These are phyloP conservation scores for Haplographium delicatum DNA, from an alignment of 495 filamentous ascomycete species.

Conservation along the genomic window DNA sequence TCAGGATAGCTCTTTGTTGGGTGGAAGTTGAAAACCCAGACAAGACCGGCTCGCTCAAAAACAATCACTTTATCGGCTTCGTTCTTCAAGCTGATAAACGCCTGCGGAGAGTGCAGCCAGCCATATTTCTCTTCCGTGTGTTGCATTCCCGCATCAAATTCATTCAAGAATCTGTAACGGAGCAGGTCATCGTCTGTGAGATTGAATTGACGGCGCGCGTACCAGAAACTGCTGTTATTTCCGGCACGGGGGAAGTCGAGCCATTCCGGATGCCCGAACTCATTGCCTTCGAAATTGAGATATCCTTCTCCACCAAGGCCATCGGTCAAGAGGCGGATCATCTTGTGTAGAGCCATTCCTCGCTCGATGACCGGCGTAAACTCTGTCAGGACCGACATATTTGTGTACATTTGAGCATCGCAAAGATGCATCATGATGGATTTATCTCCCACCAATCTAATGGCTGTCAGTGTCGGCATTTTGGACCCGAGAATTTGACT, in stretches of 20 bases:
- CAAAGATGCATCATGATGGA: slow-evolving; percentile 96
- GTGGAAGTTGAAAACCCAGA: slow-evolving; percentile 98
- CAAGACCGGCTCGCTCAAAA: slow-evolving; percentile 84
- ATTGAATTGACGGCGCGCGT: slow-evolving; percentile 92
- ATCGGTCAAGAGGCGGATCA: slow-evolving; percentile 93
- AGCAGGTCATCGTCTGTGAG: slow-evolving; percentile 80
- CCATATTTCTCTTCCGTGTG: slow-evolving; percentile 79
- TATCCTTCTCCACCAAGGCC: slow-evolving; percentile 94
- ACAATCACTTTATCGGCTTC: slow-evolving; percentile 92
- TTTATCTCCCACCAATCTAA: slow-evolving; percentile 92
- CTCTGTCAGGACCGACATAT: slow-evolving; percentile 84
- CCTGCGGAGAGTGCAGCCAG: slow-evolving; percentile 84
- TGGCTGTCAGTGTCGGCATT: slow-evolving; percentile 6
- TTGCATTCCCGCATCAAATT: slow-evolving; percentile 94
- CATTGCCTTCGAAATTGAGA: slow-evolving; percentile 97
- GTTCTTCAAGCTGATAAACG: slow-evolving; percentile 90
- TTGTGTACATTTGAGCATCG: slow-evolving; percentile 93
- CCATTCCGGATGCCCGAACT: slow-evolving; percentile 99
- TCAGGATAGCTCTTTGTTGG: slow-evolving; percentile 82
- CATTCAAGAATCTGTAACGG: slow-evolving; percentile 87
- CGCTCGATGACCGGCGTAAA: slow-evolving; percentile 88
- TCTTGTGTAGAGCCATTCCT: slow-evolving; percentile 89
- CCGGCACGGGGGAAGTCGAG: slow-evolving; percentile 95
- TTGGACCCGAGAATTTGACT: slow-evolving; percentile 31
- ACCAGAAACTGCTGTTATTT: slow-evolving; percentile 95